phyloP scores from a whole-genome alignment of 768 basidiomycete genomes.

The Boletus coccyginus region DNA sequence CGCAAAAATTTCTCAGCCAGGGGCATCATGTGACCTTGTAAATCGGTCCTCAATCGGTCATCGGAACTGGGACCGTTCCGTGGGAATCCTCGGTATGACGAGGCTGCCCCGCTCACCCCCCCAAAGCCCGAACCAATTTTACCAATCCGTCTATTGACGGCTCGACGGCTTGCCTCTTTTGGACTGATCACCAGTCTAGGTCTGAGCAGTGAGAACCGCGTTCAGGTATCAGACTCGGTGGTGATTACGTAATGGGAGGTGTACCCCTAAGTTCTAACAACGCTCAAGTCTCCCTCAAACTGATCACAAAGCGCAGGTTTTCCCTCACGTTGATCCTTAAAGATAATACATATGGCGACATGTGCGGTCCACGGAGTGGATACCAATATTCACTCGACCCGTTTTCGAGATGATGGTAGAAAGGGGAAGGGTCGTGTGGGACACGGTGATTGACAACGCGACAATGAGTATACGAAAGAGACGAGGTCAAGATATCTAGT shows the following conservation, averaged over 20 bases:
- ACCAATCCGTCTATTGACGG: too few species aligned
- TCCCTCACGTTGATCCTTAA: background rate
- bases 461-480: background rate
- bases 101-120: too few species aligned
- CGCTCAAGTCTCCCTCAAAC: background rate
- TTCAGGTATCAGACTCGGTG: too few species aligned
- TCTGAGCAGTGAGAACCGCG: too few species aligned
- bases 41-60: too few species aligned
- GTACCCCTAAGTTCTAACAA: too few species aligned
- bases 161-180: too few species aligned
- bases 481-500: conserved; percentile 40
- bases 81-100: too few species aligned
- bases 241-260: background rate
- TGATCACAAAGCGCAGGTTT: background rate
- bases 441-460: conserved; percentile 1
- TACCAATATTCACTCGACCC: conserved; percentile 8
- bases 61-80: too few species aligned
- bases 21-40: background rate
- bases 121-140: too few species aligned
- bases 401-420: conserved; percentile 8
- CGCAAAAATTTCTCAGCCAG: too few species aligned
- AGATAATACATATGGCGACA: conserved; percentile 9
- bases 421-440: background rate
- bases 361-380: conserved; percentile 6
- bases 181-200: too few species aligned